Conservation (phyloP, 345 rosid genomes). For the Garcia nutans region DNA sequence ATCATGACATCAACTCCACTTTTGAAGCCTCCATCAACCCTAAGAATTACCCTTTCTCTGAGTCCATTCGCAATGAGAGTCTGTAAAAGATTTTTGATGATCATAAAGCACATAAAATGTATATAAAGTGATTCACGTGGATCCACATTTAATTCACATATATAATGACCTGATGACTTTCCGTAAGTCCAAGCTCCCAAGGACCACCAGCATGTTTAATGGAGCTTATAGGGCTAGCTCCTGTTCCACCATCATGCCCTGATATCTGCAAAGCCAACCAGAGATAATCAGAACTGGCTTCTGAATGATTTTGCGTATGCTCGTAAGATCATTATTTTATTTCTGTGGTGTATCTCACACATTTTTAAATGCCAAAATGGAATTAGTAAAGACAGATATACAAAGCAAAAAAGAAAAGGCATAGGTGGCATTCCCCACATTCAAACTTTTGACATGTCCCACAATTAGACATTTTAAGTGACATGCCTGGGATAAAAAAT, state of each 20-base stretch:
- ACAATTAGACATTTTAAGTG: too few relatives aligned
- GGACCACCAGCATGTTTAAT: slow-evolving; percentile 99
- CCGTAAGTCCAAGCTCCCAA: slow-evolving; percentile 96
- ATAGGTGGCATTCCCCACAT: not conserved
- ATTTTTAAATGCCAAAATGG: not conserved
- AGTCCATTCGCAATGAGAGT: slow-evolving; percentile 91
- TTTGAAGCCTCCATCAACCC: slow-evolving; percentile 95
- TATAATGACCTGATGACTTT: slow-evolving; percentile 77
- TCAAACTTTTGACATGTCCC: not conserved
- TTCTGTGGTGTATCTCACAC: not conserved
- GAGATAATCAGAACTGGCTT: not conserved
- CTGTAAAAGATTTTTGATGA: slow-evolving; percentile 43
- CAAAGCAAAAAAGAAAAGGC: not conserved
- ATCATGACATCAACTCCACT: slow-evolving; percentile 96
- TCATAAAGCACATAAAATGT: slow-evolving; percentile 14
- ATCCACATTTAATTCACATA: slow-evolving; percentile 11
- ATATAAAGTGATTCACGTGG: slow-evolving; percentile 4
- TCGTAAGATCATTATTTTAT: not conserved
- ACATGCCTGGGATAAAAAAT: too few relatives aligned
- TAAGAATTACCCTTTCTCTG: slow-evolving; percentile 91
- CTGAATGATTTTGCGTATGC: too few relatives aligned
- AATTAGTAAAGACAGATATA: not conserved
- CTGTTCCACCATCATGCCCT: slow-evolving; percentile 99
- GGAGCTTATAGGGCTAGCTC: slow-evolving; percentile 98
- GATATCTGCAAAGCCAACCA: slow-evolving; percentile 63